Evolutionary conservation across 129 eudicot species (phyloP), one percentile per base, ranked within the genome.

Genomic region (Pulicaria dysenterica): DNA sequence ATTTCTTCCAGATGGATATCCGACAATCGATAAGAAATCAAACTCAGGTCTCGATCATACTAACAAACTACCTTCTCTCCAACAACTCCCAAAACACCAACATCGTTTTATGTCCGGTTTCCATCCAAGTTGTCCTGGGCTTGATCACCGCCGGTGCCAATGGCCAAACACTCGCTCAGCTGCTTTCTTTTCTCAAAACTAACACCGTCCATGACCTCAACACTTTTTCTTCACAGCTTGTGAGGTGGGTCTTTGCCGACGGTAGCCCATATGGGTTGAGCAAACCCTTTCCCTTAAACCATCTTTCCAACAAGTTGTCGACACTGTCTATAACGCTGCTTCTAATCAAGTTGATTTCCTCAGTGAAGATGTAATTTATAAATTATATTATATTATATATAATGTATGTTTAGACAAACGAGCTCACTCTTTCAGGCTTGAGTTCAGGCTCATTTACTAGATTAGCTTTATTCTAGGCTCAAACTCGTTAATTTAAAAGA

Each of bases 251-350:
- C 56, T 69, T 85, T 3, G 79, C 85, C 54, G 89, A 91, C 67
- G 89, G 89, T 0, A 58, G 84, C 64, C 65, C 79, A 45, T 85
- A 24, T 90, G 96, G 96, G 78, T 87, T 40, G 96, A 90, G 14
- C 69, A 68, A 61, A 77, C 82, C 1, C 68, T 88, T 38, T 6
- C 59, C 16, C 58, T 87, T 6, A 85, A 83, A 78, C 74, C 83
- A 4, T 12, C 60, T 47, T 91, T 83, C 62, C 80, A 72, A 59
- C 73, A 79, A 3, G 70, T 81, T 34, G 82, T 82, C 9, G 85
- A 83, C n/a, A 48, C 59, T 16, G 69, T 74, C n/a, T 88, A 85
- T 41, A 83, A 82, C 68, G 91, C 92, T 15, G 75, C 79, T 74
- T 67, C 84, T 13, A 41, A 45, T 43, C 80, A 81, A 34, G 97